phyloP scores from a whole-genome alignment of 129 eudicot genomes.

The Chrysanthemum seticuspe region DNA sequence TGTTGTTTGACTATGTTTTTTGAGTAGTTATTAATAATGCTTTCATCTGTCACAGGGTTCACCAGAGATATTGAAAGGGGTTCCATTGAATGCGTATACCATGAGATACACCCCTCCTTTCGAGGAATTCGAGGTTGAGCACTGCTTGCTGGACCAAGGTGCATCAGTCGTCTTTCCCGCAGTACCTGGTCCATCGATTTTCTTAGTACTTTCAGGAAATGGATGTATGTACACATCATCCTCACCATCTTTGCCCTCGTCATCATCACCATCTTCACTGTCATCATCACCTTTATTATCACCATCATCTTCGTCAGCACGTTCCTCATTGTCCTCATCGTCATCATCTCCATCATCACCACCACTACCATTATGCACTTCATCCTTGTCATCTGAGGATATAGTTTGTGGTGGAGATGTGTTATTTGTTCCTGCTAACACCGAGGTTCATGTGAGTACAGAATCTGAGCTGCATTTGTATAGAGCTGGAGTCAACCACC shows the following conservation, averaged over 20 bases:
- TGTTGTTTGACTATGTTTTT: no score
- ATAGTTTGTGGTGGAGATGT: conserved; percentile 66
- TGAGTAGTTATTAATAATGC: background rate
- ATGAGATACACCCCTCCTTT: conserved; percentile 76
- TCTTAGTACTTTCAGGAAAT: conserved; percentile 55
- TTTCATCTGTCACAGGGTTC: conserved; percentile 45
- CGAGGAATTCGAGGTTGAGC: conserved; percentile 90
- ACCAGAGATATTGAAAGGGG: conserved; percentile 69
- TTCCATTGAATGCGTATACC: conserved; percentile 38
- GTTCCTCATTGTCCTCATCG: conserved; percentile 1
- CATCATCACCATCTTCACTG: background rate
- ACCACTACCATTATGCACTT: background rate
- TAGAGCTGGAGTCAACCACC: conserved; percentile 74
- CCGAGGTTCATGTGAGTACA: conserved; percentile 41
- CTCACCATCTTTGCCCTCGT: background rate
- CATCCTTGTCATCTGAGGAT: conserved; percentile 31
- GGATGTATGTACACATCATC: conserved; percentile 45
- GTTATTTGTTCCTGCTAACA: conserved; percentile 66
- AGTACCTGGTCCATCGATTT: conserved; percentile 67
- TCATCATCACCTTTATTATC: background rate
- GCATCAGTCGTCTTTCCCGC: conserved; percentile 51
- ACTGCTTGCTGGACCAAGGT: conserved; percentile 47
- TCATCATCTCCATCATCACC: background rate
- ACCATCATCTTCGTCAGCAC: background rate
- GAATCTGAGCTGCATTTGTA: conserved; percentile 50